These are phyloP conservation scores for Tricholoma terreum DNA, from an alignment of 768 basidiomycete genomes.

Conservation along the genomic window DNA sequence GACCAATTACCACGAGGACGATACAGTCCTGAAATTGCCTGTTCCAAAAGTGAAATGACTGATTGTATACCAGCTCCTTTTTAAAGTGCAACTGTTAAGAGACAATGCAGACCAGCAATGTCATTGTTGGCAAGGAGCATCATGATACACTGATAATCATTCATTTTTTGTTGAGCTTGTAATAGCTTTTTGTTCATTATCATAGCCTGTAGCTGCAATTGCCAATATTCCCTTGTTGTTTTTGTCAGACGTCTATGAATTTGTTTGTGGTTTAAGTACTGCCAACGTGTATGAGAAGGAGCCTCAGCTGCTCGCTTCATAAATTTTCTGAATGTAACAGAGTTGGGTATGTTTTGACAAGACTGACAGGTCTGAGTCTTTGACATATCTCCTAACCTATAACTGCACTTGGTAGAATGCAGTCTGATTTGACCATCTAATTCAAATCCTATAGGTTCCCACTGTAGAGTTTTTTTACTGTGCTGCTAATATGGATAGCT, in stretches of 20 bases:
- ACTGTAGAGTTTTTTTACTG: background rate
- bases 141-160: background rate
- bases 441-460: background rate
- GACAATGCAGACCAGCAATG: conserved; percentile 7
- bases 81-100: conserved; percentile 5
- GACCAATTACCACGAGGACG: conserved; percentile 12
- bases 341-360: background rate
- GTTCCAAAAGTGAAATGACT: background rate
- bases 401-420: background rate
- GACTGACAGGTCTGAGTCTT: background rate
- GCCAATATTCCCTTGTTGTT: background rate
- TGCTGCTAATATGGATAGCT: too few relatives aligned
- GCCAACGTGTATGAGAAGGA: background rate
- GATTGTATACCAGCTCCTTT: background rate
- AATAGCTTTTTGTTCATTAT: background rate
- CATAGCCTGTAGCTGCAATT: background rate
- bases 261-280: background rate
- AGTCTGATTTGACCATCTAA: background rate
- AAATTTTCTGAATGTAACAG: background rate
- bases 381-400: too few relatives aligned
- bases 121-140: conserved; percentile 4
- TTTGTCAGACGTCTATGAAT: background rate
- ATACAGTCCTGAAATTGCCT: conserved; percentile 6
- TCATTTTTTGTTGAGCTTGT: background rate
- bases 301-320: background rate